A percentile compares a stretch with the other conserved stretches of the same genome.
Conservation (phyloP, 345 rosid genomes). For the Acer campestre region DNA sequence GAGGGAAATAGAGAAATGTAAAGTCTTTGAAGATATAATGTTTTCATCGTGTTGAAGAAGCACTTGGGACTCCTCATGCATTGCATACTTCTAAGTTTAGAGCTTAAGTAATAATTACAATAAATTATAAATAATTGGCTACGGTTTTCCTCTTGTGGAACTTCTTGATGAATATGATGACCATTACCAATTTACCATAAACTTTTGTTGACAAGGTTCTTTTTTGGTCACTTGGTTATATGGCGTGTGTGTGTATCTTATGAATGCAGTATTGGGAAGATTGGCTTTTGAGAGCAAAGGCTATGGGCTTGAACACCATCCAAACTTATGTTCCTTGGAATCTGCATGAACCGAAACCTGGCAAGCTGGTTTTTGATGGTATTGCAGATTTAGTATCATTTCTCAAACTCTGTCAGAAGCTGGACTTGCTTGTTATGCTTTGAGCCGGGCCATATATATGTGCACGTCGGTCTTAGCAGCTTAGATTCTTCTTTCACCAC, state of each 20-base stretch:
- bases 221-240: not conserved
- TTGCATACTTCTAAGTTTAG: too few relatives aligned
- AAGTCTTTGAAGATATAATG: not conserved
- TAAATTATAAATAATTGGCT: too few relatives aligned
- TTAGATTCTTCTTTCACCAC: not conserved
- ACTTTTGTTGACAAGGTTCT: too few relatives aligned
- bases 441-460: slow-evolving; percentile 95
- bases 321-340: slow-evolving; percentile 97
- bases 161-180: not conserved
- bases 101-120: too few relatives aligned
- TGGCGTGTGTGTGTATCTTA: slow-evolving; percentile 3
- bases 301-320: slow-evolving; percentile 83
- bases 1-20: not conserved
- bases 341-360: slow-evolving; percentile 90
- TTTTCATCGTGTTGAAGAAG: too few relatives aligned
- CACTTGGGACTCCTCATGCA: too few relatives aligned
- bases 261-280: slow-evolving; percentile 82
- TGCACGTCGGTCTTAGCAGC: slow-evolving; percentile 54
- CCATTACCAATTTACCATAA: too few relatives aligned
- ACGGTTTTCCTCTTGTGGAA: too few relatives aligned
- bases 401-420: slow-evolving; percentile 77
- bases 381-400: slow-evolving; percentile 73
- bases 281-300: slow-evolving; percentile 80
- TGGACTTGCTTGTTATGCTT: slow-evolving; percentile 84
- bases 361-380: slow-evolving; percentile 68